Evolutionary conservation across 257 asterid genomes (phyloP).

Genomic region (Rhazya stricta): DNA sequence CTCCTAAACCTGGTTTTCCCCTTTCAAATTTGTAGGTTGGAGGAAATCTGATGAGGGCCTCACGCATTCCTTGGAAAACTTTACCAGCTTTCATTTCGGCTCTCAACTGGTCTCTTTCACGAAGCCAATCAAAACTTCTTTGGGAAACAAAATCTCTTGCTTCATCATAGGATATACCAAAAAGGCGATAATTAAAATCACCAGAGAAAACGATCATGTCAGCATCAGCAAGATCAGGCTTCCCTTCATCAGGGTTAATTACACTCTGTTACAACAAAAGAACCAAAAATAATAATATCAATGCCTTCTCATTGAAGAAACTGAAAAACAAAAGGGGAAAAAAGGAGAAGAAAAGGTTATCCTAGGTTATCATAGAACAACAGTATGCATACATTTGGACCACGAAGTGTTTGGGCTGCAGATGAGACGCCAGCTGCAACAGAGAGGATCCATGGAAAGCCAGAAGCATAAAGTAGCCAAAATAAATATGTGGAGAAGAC

Average conservation of each 20-base stretch:
- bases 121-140: constrained; percentile 97
- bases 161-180: constrained; percentile 93
- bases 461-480: constrained; percentile 70
- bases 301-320: constrained; percentile 2
- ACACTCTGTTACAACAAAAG: constrained; percentile 34
- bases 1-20: constrained; percentile 95
- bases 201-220: constrained; percentile 81
- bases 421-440: constrained; percentile 91
- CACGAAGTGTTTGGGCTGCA: constrained; percentile 78
- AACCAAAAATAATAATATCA: background rate
- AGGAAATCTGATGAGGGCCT: constrained; percentile 83
- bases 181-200: constrained; percentile 90
- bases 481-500: constrained; percentile 67
- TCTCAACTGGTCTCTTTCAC: constrained; percentile 86
- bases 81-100: constrained; percentile 91
- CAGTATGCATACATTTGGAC: constrained; percentile 49
- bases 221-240: constrained; percentile 91
- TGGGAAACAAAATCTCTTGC: constrained; percentile 98
- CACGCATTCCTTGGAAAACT: constrained; percentile 98
- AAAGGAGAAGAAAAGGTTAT: background rate
- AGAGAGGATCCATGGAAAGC: constrained; percentile 68
- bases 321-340: background rate
- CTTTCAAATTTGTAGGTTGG: constrained; percentile 94
- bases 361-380: too few species aligned
- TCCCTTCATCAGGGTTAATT: constrained; percentile 56